Base-by-base conservation (phyloP, 176 grass and related monocot genomes). In the Miscanthus lutarioriparius region DNA sequence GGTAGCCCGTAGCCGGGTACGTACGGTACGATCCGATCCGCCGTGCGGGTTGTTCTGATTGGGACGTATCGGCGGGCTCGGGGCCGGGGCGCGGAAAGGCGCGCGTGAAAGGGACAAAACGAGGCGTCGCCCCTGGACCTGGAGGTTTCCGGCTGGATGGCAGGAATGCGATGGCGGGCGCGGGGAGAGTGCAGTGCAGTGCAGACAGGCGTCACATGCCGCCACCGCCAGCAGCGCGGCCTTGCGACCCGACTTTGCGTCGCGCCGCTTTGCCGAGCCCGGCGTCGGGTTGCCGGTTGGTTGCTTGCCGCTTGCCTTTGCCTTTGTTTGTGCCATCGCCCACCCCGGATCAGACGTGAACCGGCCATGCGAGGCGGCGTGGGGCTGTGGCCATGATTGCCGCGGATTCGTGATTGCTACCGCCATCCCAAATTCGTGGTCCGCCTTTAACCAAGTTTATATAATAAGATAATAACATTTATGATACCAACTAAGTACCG, bases 31-130 rank as follows among this genome's bases (percentile, higher is more conserved):
- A 74, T 74, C 19, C 19, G 51, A 20, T 49, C 70, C 70, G 70
- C 12, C 72, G 16, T 10, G 64, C 28, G 64, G 64, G 47, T 33
- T 67, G 47, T 33, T 67, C 6, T 58, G 86, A 84, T 38, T 0
- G 75, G 67, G 81, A 79, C 75, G 81, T 83, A 79, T 88, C 86
- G 67, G 6, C 43, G 63, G 32, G 14, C 51, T 53, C 45, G 17
- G 64, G 64, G 15, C 20, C 19, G 54, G 54, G 54, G 54, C 28
- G 19, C 63, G 66, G 75, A 79, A 79, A 88, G 87, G 45, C 56
- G 36, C 75, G 68, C 75, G 54, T 82, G 83, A 56, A 72, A 82
- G 83, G 64, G 72, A 86, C 88, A 90, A 90, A 82, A 86, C 88
- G 76, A 82, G 33, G 75, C 53, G 74, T 56, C 74, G n/a, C 10